Conservation (phyloP, 1,284 basidiomycete species). For the Cutaneotrichosporon cutaneum region DNA sequence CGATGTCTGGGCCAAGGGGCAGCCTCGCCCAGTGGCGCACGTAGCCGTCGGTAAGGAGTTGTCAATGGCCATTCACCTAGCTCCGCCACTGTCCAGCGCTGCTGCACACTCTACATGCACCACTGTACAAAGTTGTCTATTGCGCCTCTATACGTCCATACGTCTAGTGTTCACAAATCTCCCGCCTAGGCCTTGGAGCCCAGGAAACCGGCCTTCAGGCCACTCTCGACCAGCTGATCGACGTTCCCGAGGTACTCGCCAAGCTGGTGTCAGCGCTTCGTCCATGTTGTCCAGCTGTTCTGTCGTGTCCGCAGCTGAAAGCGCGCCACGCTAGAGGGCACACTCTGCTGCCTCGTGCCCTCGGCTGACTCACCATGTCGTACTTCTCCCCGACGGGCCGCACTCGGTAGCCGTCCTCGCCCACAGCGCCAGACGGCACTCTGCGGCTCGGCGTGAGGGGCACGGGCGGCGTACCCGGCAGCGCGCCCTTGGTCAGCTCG, state of each 20-base stretch:
- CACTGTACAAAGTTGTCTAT: not conserved
- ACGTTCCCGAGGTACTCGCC: slow-evolving; percentile 81
- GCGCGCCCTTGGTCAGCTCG: slow-evolving; percentile 40
- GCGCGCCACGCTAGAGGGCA: too few relatives aligned
- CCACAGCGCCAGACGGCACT: slow-evolving; percentile 6
- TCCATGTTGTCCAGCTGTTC: not conserved
- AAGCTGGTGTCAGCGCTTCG: slow-evolving; percentile 47
- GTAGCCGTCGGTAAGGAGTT: not conserved
- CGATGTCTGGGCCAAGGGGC: not conserved
- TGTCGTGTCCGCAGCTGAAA: too few relatives aligned
- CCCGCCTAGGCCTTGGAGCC: not conserved
- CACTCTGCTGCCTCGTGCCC: too few relatives aligned
- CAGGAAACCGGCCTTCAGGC: slow-evolving; percentile 73
- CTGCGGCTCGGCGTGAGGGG: slow-evolving; percentile 20
- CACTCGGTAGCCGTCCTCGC: not conserved
- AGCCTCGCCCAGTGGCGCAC: not conserved
- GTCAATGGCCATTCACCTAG: too few relatives aligned
- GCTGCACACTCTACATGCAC: not conserved
- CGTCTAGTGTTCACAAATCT: not conserved
- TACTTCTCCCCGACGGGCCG: slow-evolving; percentile 75
- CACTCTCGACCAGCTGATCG: slow-evolving; percentile 78
- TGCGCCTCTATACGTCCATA: not conserved
- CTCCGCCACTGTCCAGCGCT: too few relatives aligned
- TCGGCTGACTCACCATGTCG: slow-evolving; percentile 59
- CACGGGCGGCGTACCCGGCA: slow-evolving; percentile 25